Evolutionary conservation across 2,329 filamentous ascomycete genomes (phyloP).

Genomic region (Aspergillus felis): DNA sequence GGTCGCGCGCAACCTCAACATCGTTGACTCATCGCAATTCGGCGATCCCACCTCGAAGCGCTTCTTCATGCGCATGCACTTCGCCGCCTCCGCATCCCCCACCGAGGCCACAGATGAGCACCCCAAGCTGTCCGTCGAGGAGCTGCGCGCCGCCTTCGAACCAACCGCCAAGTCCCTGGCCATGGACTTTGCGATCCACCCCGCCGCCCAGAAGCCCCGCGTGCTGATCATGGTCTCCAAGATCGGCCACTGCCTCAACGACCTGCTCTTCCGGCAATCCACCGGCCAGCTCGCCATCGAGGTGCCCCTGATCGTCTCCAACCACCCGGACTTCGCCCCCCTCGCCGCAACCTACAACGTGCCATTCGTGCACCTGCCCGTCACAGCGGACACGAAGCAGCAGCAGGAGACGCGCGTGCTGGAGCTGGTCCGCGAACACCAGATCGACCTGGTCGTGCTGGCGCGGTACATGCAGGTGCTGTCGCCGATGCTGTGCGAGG

Average conservation of each 20-base stretch:
- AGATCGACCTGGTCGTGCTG: slow-evolving; percentile 74
- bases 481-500: slow-evolving; percentile 67
- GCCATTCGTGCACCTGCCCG: slow-evolving; percentile 75
- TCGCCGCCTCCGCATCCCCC: slow-evolving; percentile 50
- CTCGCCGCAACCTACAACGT: slow-evolving; percentile 71
- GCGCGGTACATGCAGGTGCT: slow-evolving; percentile 88
- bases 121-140: slow-evolving; percentile 39
- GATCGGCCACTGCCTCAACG: slow-evolving; percentile 81
- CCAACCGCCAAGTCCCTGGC: slow-evolving; percentile 59
- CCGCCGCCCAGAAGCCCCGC: slow-evolving; percentile 65
- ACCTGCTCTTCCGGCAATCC: slow-evolving; percentile 74
- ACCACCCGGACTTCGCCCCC: slow-evolving; percentile 69
- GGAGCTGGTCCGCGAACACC: slow-evolving; percentile 63
- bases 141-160: slow-evolving; percentile 55
- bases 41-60: slow-evolving; percentile 68
- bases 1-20: slow-evolving; percentile 69
- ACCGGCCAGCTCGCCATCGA: slow-evolving; percentile 71
- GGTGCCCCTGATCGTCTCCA: slow-evolving; percentile 74
- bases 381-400: slow-evolving; percentile 72
- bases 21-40: slow-evolving; percentile 81
- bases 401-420: slow-evolving; percentile 70
- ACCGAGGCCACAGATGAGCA: slow-evolving; percentile 2
- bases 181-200: slow-evolving; percentile 69
- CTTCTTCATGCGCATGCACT: slow-evolving; percentile 89
- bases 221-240: slow-evolving; percentile 88